phyloP scores from a whole-genome alignment of 495 filamentous ascomycete genomes.

The Penicillium simplicissimum region DNA sequence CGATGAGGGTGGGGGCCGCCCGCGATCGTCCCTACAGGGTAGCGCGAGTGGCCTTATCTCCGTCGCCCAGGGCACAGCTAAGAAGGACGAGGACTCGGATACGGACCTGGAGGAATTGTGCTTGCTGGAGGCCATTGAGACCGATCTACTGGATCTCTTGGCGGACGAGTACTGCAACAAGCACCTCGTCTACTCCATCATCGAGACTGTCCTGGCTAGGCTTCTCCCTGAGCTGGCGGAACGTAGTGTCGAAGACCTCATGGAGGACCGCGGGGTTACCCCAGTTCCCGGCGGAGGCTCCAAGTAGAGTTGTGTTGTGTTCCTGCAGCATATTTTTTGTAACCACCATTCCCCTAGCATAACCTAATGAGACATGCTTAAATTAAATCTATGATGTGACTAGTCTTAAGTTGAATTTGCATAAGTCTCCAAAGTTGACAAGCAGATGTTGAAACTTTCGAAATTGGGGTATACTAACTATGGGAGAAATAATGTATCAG shows the following conservation, averaged over 20 bases:
- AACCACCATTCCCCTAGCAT: slow-evolving; percentile 1
- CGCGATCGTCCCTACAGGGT: slow-evolving; percentile 14
- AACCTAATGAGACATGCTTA: slow-evolving; percentile 16
- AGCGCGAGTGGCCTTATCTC: not conserved
- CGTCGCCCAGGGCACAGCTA: slow-evolving; percentile 16
- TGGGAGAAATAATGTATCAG: not conserved
- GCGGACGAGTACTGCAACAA: slow-evolving; percentile 85
- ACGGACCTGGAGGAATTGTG: slow-evolving; percentile 36
- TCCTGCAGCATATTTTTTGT: slow-evolving; percentile 13
- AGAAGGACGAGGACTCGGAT: slow-evolving; percentile 20
- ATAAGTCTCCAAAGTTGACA: not conserved
- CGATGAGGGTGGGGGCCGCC: slow-evolving; percentile 5
- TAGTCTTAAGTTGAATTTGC: not conserved
- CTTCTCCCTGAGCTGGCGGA: slow-evolving; percentile 84
- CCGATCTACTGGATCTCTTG: slow-evolving; percentile 67
- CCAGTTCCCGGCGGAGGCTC: slow-evolving; percentile 18
- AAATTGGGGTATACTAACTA: slow-evolving; percentile 1
- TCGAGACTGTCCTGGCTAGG: slow-evolving; percentile 76
- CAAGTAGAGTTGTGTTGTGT: slow-evolving; percentile 8
- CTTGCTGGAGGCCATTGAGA: slow-evolving; percentile 47
- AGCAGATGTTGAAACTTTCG: slow-evolving; percentile 1
- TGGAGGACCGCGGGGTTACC: slow-evolving; percentile 64
- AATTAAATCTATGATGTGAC: not conserved
- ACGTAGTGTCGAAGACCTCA: slow-evolving; percentile 67
- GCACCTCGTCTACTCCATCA: slow-evolving; percentile 74